Percentiles rank a stretch among this genome's conserved stretches.
phyloP scores from a whole-genome alignment of 768 basidiomycete species.

The Asterophora lycoperdoides region DNA sequence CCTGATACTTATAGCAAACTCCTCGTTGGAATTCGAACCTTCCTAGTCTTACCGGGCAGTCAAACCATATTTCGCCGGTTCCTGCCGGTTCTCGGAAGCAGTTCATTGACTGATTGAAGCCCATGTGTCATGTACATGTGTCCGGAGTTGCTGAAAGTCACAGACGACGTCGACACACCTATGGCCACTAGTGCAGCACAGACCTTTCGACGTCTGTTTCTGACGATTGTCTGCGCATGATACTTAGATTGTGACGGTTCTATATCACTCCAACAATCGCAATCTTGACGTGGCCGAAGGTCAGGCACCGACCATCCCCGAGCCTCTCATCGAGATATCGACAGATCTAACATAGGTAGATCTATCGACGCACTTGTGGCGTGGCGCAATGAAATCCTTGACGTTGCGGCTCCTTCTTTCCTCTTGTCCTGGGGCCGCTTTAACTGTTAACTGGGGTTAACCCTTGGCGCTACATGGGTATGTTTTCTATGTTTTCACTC shows the following conservation, averaged over 20 bases:
- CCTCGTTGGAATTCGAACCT: not conserved
- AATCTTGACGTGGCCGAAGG: not conserved
- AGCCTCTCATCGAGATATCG: not conserved
- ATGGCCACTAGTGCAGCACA: not conserved
- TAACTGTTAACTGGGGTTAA: not conserved
- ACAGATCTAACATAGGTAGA: not conserved
- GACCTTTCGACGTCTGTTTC: not conserved
- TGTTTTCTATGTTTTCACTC: not conserved
- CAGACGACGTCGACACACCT: not conserved
- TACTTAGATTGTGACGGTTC: not conserved
- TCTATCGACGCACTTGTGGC: not conserved
- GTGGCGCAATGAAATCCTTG: constrained; percentile 6
- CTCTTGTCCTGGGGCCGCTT: not conserved
- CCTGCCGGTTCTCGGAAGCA: not conserved
- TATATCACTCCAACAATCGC: not conserved
- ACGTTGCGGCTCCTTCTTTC: not conserved
- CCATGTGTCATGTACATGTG: not conserved
- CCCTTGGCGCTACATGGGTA: not conserved
- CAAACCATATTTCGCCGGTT: too few species aligned
- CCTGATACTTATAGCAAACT: too few species aligned
- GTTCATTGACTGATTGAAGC: not conserved
- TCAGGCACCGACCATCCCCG: not conserved
- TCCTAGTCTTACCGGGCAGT: not conserved
- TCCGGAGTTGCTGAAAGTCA: not conserved
- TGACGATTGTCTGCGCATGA: not conserved